These are phyloP conservation scores for Pseudogymnoascus sp. DNA, from an alignment of 2,329 filamentous ascomycete genomes.

Conservation along the genomic window DNA sequence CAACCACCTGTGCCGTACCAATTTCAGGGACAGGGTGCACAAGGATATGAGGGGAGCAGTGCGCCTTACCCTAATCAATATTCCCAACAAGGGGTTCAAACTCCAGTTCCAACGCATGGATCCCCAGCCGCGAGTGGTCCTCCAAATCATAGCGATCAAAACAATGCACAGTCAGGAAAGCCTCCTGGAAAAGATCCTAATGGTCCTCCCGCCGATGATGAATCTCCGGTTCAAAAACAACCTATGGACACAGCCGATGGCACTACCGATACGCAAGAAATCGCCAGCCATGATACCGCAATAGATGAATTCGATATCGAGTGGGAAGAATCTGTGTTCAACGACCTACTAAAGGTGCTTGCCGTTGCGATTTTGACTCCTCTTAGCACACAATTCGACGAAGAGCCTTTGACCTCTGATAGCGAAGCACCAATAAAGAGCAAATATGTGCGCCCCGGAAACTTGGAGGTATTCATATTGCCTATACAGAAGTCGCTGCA, in stretches of 20 bases:
- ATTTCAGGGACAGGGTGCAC: not conserved
- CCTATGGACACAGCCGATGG: not conserved
- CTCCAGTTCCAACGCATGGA: not conserved
- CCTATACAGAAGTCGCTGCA: constrained; percentile 34
- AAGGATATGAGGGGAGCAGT: not conserved
- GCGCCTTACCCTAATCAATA: not conserved
- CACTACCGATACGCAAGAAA: not conserved
- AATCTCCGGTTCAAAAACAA: not conserved
- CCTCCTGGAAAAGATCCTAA: not conserved
- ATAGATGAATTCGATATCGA: constrained; percentile 5
- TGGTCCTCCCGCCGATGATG: not conserved
- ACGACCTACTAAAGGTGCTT: not conserved
- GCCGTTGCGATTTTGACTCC: not conserved
- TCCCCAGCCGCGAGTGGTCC: not conserved
- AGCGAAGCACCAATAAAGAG: not conserved
- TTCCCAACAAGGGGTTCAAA: not conserved
- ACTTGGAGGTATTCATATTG: constrained; percentile 35
- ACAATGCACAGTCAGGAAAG: not conserved
- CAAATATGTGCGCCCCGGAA: constrained; percentile 36
- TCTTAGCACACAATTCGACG: not conserved
- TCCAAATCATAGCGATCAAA: not conserved
- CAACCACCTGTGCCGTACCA: constrained; percentile 8
- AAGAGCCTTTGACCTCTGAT: not conserved
- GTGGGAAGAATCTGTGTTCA: constrained; percentile 4
- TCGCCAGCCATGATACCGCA: not conserved